These are phyloP conservation scores for Globisporangium polare DNA, from an alignment of 352 stramenopile genomes.

Conservation along the genomic window DNA sequence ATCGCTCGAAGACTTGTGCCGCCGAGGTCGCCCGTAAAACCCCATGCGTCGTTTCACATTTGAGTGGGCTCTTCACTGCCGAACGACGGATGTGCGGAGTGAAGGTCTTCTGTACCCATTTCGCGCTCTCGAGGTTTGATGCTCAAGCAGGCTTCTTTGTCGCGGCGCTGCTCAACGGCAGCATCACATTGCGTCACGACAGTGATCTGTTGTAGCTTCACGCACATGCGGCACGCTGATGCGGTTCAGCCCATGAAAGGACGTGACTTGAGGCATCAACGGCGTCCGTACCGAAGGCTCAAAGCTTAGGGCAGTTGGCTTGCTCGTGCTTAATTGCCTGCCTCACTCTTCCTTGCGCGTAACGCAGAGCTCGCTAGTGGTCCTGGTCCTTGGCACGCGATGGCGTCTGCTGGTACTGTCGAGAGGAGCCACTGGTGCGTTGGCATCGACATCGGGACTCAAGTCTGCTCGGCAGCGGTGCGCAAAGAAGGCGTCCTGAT, in stretches of 20 bases:
- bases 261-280: background rate
- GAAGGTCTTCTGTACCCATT: conserved; percentile 3
- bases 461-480: conserved; percentile 5
- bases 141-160: background rate
- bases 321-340: background rate
- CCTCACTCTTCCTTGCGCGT: background rate
- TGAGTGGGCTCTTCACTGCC: background rate
- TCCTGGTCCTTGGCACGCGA: background rate
- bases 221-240: background rate
- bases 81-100: background rate
- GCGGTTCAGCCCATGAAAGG: background rate
- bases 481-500: background rate
- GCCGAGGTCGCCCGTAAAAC: too few relatives aligned
- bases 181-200: background rate
- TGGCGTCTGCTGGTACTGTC: background rate
- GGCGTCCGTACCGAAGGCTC: background rate
- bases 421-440: background rate
- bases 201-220: background rate
- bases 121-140: background rate
- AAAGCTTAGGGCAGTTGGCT: background rate
- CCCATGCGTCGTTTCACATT: conserved; percentile 8
- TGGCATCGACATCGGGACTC: conserved; percentile 13
- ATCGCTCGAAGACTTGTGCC: too few relatives aligned
- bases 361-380: background rate
- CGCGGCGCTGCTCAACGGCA: background rate